Percentiles rank a stretch among this genome's conserved stretches.
Conservation (phyloP, 352 stramenopile genomes). For the Peronospora farinosa region DNA sequence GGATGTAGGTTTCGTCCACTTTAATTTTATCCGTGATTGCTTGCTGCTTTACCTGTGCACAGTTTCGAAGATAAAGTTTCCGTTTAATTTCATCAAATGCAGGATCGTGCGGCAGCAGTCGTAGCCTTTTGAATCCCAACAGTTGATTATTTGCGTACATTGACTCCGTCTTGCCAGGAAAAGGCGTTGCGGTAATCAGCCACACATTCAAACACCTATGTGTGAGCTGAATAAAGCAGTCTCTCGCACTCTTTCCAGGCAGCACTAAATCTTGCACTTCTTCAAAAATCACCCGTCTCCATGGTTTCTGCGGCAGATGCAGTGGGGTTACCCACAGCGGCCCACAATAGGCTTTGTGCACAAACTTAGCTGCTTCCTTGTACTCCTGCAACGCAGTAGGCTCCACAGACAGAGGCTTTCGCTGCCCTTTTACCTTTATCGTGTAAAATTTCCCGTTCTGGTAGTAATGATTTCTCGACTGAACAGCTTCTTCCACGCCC, state of each 20-base stretch:
- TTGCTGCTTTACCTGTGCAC: constrained; percentile 72
- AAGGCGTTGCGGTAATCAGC: constrained; percentile 82
- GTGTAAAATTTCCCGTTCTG: constrained; percentile 53
- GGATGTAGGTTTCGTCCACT: constrained; percentile 70
- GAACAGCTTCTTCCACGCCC: constrained; percentile 67
- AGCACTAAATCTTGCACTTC: constrained; percentile 83
- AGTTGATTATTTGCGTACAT: constrained; percentile 88
- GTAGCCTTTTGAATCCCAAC: constrained; percentile 72
- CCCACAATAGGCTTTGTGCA: constrained; percentile 76
- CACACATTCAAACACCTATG: constrained; percentile 70
- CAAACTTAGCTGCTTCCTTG: constrained; percentile 66
- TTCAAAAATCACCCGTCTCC: constrained; percentile 81
- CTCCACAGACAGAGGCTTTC: constrained; percentile 42
- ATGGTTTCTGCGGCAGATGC: constrained; percentile 59
- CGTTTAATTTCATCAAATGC: constrained; percentile 86
- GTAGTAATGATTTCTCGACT: constrained; percentile 56
- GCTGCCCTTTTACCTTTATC: constrained; percentile 28
- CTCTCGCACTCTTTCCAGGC: constrained; percentile 57
- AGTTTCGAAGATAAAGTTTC: constrained; percentile 83
- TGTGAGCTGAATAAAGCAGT: constrained; percentile 84
- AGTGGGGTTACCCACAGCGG: constrained; percentile 60
- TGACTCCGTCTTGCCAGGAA: constrained; percentile 66
- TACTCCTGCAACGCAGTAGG: constrained; percentile 48
- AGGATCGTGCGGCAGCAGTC: constrained; percentile 53
- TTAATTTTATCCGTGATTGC: constrained; percentile 75